Evolutionary conservation across 1,139 yeast species (phyloP), one percentile per base, ranked within the genome.

Genomic region (Saccharomyces hybrid): DNA sequence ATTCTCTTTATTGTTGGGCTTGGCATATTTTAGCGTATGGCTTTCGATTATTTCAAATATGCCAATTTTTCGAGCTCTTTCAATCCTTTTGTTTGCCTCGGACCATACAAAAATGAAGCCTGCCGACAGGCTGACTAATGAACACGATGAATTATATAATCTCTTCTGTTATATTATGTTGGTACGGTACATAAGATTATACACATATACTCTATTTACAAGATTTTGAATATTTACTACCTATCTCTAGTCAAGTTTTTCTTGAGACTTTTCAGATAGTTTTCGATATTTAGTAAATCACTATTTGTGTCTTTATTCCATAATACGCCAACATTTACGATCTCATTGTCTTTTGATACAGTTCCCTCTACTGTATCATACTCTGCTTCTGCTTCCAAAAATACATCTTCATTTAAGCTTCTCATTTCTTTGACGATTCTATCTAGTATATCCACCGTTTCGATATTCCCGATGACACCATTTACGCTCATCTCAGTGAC

Each of bases 401-500:
- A 16, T 7, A 65, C 54, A 31, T 59, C 65, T 38, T 67, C 71
- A 28, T 62, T 60, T 32, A 65, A 54, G 27, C 54, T 51, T 46
- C 60, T 55, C 41, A 65, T 51, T 20, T 59, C 61, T 5, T 56
- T 47, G 2, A 58, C 54, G 5, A 67, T 59, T 14, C 52, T 50
- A 14, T 62, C 64, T 3, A 68, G 53, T 4, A 64, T 50, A 41
- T 61, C 66, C 1, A 67, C 57, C 1, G 71, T 67, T n/a, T 58
- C 46, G 6, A 64, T 53, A 51, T 68, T 68, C 2, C 71, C 71
- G 27, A 59, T 52, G 4, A 67, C 61, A 27, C 71, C 71, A 42
- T 67, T 66, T 26, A 59, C 62, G 28, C 58, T 61, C 71, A 68
- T 66, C 54, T 68, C 71, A 2, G 59, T 52, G 2, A 64, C 56